Conservation (phyloP, 116 monocot genomes). For the Phalaenopsis hybrid region DNA sequence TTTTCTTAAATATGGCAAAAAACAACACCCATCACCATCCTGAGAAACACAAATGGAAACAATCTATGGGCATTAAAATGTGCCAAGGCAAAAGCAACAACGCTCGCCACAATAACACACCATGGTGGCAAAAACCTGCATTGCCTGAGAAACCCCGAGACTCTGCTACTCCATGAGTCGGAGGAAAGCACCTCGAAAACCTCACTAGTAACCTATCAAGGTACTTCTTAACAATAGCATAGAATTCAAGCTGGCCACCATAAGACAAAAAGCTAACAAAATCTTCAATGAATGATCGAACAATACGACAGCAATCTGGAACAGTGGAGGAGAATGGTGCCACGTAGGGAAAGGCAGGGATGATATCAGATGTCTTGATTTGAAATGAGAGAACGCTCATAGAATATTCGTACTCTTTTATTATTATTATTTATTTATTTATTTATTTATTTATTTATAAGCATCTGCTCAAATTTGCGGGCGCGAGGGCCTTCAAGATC, state of each 20-base stretch:
- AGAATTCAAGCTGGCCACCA: constrained; percentile 82
- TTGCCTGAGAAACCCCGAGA: too few relatives aligned
- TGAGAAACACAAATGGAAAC: too few relatives aligned
- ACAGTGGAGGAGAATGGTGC: constrained; percentile 89
- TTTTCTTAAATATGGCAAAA: too few relatives aligned
- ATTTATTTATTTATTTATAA: constrained; percentile 58
- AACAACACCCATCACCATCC: too few relatives aligned
- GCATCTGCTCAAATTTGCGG: constrained; percentile 80
- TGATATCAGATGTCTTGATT: constrained; percentile 80
- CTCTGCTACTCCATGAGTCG: too few relatives aligned
- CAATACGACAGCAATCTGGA: constrained; percentile 85
- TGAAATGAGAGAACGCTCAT: constrained; percentile 95
- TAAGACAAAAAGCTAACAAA: constrained; percentile 93
- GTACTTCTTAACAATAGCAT: constrained; percentile 72
- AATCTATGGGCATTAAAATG: too few relatives aligned
- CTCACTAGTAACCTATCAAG: constrained; percentile 71
- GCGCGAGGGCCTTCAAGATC: constrained; percentile 66
- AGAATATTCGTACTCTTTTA: constrained; percentile 97
- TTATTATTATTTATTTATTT: too few relatives aligned
- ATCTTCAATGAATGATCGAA: constrained; percentile 88
- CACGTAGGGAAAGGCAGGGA: constrained; percentile 86
- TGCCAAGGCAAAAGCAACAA: too few relatives aligned
- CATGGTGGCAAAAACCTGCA: too few relatives aligned
- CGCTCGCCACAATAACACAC: too few relatives aligned
- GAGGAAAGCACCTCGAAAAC: too few relatives aligned